Base-by-base conservation (phyloP, 768 basidiomycete genomes). In the Sarcomyxa edulis region DNA sequence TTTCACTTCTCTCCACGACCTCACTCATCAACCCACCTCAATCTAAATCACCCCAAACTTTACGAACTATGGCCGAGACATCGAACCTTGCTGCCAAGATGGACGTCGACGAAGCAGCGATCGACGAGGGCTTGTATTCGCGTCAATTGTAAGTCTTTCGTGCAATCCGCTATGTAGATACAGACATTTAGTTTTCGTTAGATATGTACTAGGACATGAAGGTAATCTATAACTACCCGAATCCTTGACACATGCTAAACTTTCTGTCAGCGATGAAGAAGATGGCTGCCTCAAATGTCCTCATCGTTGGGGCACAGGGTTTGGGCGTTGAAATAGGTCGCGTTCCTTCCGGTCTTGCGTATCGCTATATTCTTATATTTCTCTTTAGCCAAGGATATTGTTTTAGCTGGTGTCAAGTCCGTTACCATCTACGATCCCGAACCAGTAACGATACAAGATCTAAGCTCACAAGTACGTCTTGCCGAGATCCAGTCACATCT, bases 161-260 rank as follows among this genome's bases (percentile, higher is more conserved):
- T 33, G 33, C 48, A 39, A 30, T 37, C 34, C n/a, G 39, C 32
- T 31, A 35, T 32, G 25, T 32, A 20, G 36, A 40, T 52, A 31
- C 42, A 35, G 36, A 37, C 44, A 44, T 38, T 49, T 30, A 49
- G 32, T 38, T 49, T 37, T 39, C 35, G 37, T 40, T 48, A 88
- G 91, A 49, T 97, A 98, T 59, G 94, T 98, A 7, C 78, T 98
- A 19, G 94, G 94, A 21, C 92, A 97, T 59, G 94, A 97, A 76
- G 94, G 94, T 39, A 14, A 42, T 18, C 31, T 37, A 9, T 20
- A 4, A 9, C 22, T 19, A 20, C 32, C 12, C 23, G 35, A 37
- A 30, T 14, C 4, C 8, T 24, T 38, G 25, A 15, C 28, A 14
- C 9, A 27, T n/a, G 12, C 20, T 48, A 11, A 47, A 36, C 20